Conservation (phyloP, 805 yeast genomes). For the Nakazawaea holstii region DNA sequence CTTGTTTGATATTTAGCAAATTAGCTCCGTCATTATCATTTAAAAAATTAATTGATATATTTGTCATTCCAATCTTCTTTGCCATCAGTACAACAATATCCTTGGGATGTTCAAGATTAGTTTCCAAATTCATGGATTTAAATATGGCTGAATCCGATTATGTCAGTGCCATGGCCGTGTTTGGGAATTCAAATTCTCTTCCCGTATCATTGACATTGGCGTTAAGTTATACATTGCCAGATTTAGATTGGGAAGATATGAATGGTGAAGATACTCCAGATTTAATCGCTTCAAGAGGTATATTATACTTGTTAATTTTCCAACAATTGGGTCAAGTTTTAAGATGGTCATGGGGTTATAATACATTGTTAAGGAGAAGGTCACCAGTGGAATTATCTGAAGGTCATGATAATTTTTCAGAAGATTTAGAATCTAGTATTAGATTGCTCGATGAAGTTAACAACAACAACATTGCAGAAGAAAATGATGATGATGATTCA, state of each 20-base stretch:
- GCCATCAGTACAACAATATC: constrained; percentile 81
- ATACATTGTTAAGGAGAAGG: constrained; percentile 55
- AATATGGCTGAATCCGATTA: constrained; percentile 79
- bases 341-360: constrained; percentile 87
- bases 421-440: constrained; percentile 1
- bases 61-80: constrained; percentile 79
- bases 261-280: constrained; percentile 55
- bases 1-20: constrained; percentile 88
- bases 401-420: constrained; percentile 4
- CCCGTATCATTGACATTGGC: constrained; percentile 90
- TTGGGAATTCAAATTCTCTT: constrained; percentile 91
- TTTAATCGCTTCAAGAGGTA: constrained; percentile 73
- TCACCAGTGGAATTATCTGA: constrained; percentile 25
- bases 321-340: constrained; percentile 81
- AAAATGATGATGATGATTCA: too few species aligned
- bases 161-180: constrained; percentile 95
- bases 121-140: constrained; percentile 48
- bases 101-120: constrained; percentile 51
- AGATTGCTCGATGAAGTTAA: too few species aligned
- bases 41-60: constrained; percentile 71
- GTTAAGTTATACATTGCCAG: constrained; percentile 69
- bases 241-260: constrained; percentile 69
- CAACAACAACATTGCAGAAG: too few species aligned
- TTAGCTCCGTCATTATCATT: constrained; percentile 62
- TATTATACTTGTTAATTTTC: constrained; percentile 65